Evolutionary conservation across 2,329 filamentous ascomycete genomes (phyloP), one percentile per base, ranked within the genome.

Genomic region (Colletotrichum sp.): DNA sequence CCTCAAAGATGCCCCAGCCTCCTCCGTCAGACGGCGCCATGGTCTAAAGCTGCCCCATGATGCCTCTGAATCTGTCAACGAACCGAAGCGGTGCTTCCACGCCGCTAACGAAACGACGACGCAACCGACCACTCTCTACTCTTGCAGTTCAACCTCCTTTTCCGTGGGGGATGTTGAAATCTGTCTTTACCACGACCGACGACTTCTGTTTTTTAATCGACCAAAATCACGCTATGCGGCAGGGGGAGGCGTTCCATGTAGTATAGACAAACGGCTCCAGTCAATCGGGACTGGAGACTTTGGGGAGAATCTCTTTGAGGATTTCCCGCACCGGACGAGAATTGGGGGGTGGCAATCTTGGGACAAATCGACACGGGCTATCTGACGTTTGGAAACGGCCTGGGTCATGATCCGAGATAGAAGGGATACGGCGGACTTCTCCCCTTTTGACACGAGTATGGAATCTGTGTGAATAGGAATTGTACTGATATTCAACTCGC

Each of bases 11-110:
- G 63, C 82, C 83, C 8, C 78, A 80, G 69, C 82, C 83, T 18
- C 84, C 84, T 44, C 82, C 84, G 32, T 72, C 71, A 15, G 80
- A 79, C 39, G 83, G 79, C 63, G 81, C 79, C 9, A 76, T 85
- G 44, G 84, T 83, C 34, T 85, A 83, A 78, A 76, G 6, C 44
- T 13, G 2, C 2, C 2, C 36, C 7, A 15, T 28, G 16, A 4
- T 15, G 7, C 68, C 3, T 21, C n/a, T 60, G n/a, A 44, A 9
- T 13, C 18, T 64, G 30, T n/a, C 24, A 49, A 32, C 28, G 60
- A 79, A 36, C 18, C 32, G 67, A 36, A 13, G 26, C 59, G 68
- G 34, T 57, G 65, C 21, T 26, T n/a, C 67, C 36, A 34, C 5
- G 59, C 69, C 57, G 60, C 62, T 30, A 21, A 24, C 57, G 65